phyloP scores from a whole-genome alignment of 306 rosid species.

The Cucurbita moschata region DNA sequence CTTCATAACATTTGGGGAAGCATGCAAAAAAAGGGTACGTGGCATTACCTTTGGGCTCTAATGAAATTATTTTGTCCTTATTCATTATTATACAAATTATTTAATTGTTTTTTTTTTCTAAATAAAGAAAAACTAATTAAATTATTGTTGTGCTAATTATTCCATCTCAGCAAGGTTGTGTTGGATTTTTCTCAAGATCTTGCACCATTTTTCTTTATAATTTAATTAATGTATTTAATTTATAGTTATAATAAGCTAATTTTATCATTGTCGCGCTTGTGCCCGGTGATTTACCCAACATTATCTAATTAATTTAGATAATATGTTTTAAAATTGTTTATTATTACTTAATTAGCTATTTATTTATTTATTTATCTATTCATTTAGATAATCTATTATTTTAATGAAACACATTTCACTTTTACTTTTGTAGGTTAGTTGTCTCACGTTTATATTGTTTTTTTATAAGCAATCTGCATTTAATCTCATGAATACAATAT shows the following conservation, averaged over 20 bases:
- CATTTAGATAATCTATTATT: too few species aligned
- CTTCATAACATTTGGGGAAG: slow-evolving; percentile 40
- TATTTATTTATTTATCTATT: too few species aligned
- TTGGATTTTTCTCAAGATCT: neutral
- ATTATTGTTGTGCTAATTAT: neutral
- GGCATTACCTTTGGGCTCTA: slow-evolving; percentile 22
- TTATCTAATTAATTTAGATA: too few species aligned
- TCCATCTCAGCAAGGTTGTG: neutral
- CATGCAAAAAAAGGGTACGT: slow-evolving; percentile 71
- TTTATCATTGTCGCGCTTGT: neutral
- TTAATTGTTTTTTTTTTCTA: neutral
- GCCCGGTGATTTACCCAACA: too few species aligned
- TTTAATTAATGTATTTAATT: neutral
- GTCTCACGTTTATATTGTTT: neutral
- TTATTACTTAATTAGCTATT: too few species aligned
- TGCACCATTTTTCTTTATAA: neutral
- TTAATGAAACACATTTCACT: neutral
- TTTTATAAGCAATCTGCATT: neutral
- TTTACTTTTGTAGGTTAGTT: neutral
- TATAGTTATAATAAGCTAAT: neutral
- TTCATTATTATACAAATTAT: too few species aligned
- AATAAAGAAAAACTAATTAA: neutral
- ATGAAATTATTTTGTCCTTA: neutral
- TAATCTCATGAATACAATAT: neutral
- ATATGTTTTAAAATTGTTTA: too few species aligned